phyloP scores from a whole-genome alignment of 495 filamentous ascomycete genomes.

The Tuber melanosporum region DNA sequence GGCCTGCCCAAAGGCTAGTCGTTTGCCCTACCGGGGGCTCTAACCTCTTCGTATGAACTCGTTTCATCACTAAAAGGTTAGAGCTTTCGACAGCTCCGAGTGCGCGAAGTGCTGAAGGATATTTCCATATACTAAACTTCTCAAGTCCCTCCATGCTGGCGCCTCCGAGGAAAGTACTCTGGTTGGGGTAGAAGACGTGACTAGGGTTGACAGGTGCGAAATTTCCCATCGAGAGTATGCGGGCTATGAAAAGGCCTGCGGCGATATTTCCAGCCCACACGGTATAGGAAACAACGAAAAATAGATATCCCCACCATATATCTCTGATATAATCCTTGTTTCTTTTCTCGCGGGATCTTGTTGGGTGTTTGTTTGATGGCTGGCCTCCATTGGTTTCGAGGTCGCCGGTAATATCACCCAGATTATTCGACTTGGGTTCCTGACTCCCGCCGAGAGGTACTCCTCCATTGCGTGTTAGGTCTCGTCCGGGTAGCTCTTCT shows the following conservation, averaged over 20 bases:
- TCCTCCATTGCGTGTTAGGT: too few species aligned
- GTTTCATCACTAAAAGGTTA: neutral
- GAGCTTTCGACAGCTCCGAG: neutral
- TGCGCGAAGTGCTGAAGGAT: neutral
- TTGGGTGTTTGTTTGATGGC: too few species aligned
- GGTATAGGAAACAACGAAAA: too few species aligned
- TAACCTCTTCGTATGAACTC: neutral
- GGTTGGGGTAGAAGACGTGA: neutral
- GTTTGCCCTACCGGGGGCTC: neutral
- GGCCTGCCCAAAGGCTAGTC: neutral
- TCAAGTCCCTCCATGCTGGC: too few species aligned
- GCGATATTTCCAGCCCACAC: neutral
- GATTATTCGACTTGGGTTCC: too few species aligned
- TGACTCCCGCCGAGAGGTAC: too few species aligned
- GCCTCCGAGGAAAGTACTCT: accelerated
- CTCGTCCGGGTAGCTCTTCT: too few species aligned
- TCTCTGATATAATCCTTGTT: neutral
- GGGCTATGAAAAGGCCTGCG: neutral
- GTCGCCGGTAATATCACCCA: too few species aligned
- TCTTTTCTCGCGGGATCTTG: too few species aligned
- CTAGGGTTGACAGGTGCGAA: too few species aligned
- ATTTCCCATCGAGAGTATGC: neutral
- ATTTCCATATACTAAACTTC: neutral
- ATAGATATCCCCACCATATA: neutral
- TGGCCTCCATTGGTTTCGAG: neutral